Evolutionary conservation across 2,329 filamentous ascomycete genomes (phyloP).

Genomic region (Colletotrichum sojae): DNA sequence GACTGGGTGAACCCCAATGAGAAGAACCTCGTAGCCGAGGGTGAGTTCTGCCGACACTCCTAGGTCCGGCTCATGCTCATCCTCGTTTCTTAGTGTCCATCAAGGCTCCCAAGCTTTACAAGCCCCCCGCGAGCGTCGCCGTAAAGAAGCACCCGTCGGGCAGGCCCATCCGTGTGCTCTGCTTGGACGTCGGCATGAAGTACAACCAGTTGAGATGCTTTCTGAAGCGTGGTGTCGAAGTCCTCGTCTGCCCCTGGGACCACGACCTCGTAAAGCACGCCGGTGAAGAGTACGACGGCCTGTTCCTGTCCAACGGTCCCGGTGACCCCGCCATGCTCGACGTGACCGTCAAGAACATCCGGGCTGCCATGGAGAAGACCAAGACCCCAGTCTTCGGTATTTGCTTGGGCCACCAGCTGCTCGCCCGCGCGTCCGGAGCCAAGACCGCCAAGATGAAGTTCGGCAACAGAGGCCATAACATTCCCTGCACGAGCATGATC

Average conservation of each 20-base stretch:
- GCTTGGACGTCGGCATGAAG: constrained; percentile 97
- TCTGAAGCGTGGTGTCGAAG: constrained; percentile 90
- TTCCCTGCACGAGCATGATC: constrained; percentile 95
- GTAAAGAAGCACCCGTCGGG: constrained; percentile 87
- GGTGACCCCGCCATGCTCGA: constrained; percentile 93
- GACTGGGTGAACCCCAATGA: constrained; percentile 94
- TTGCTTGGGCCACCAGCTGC: constrained; percentile 93
- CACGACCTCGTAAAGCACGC: constrained; percentile 86
- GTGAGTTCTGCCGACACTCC: constrained; percentile 69
- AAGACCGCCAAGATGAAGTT: constrained; percentile 98
- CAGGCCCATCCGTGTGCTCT: constrained; percentile 87
- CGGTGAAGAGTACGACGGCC: constrained; percentile 90
- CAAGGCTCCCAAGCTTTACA: constrained; percentile 87
- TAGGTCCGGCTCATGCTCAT: constrained; percentile 54
- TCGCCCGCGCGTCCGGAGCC: constrained; percentile 89
- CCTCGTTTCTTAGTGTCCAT: constrained; percentile 79
- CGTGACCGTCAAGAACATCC: constrained; percentile 83
- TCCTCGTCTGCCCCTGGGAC: constrained; percentile 95
- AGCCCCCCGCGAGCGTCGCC: constrained; percentile 77
- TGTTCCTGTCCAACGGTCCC: constrained; percentile 98
- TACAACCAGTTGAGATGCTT: constrained; percentile 98
- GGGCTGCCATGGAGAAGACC: constrained; percentile 81
- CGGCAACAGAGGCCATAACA: constrained; percentile 98
- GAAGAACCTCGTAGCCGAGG: constrained; percentile 93
- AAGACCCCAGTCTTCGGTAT: constrained; percentile 95